Evolutionary conservation across 129 eudicot genomes (phyloP).

Genomic region (Artemisia argyi): DNA sequence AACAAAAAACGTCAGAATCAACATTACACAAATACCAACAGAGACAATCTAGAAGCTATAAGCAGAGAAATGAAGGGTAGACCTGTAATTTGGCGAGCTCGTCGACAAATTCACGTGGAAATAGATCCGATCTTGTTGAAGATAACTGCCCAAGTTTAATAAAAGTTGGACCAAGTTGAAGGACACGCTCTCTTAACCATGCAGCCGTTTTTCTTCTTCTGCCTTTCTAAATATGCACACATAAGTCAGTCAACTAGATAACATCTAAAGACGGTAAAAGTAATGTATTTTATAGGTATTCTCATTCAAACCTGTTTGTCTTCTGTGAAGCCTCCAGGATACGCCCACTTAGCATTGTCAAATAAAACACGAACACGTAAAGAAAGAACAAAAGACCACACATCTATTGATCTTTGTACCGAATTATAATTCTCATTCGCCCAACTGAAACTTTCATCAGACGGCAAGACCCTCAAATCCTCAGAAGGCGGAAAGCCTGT

Average conservation of each 20-base stretch:
- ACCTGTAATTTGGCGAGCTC: slow-evolving; percentile 99
- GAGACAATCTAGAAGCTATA: not conserved
- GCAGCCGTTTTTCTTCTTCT: slow-evolving; percentile 88
- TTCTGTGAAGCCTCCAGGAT: slow-evolving; percentile 80
- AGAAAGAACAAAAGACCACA: slow-evolving; percentile 90
- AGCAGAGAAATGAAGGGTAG: slow-evolving; percentile 15
- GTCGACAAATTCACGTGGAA: slow-evolving; percentile 90
- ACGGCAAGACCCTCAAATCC: slow-evolving; percentile 67
- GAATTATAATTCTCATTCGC: slow-evolving; percentile 87
- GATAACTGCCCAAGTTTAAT: slow-evolving; percentile 89
- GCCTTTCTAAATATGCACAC: slow-evolving; percentile 42
- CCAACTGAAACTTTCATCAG: slow-evolving; percentile 90
- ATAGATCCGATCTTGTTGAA: slow-evolving; percentile 94
- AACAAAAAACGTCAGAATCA: slow-evolving; percentile 8
- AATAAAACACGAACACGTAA: slow-evolving; percentile 82
- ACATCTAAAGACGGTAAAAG: not conserved
- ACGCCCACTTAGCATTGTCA: slow-evolving; percentile 91
- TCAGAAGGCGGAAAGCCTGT: slow-evolving; percentile 66
- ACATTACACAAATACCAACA: slow-evolving; percentile 1
- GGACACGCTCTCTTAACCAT: slow-evolving; percentile 79
- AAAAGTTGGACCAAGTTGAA: slow-evolving; percentile 96
- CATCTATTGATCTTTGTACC: slow-evolving; percentile 78
- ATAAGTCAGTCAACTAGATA: slow-evolving; percentile 6
- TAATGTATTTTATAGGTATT: not conserved
- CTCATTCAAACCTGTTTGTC: slow-evolving; percentile 66